A percentile compares a stretch with the other conserved stretches of the same genome.
These are phyloP conservation scores for Solanum neorickii DNA, from an alignment of 257 asterid species.

Conservation along the genomic window DNA sequence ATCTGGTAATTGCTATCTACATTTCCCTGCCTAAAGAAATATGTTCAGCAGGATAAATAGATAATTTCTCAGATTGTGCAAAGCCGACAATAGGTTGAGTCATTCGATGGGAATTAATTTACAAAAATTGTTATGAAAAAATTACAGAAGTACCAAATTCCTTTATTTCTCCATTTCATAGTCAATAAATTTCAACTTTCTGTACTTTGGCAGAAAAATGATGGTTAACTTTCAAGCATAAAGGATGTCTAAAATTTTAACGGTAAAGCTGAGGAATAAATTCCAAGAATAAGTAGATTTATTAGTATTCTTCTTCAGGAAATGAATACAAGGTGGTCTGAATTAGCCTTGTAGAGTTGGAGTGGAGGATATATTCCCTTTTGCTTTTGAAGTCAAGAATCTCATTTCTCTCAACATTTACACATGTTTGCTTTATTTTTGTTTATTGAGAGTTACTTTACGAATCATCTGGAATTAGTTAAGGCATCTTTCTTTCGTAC, in stretches of 20 bases:
- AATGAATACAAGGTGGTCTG: constrained; percentile 16
- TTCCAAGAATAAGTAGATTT: constrained; percentile 7
- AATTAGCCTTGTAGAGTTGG: constrained; percentile 13
- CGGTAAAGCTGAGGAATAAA: constrained; percentile 1
- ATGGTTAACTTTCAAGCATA: not conserved
- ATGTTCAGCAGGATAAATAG: not conserved
- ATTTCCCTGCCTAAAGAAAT: not conserved
- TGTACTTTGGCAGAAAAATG: not conserved
- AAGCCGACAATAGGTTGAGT: not conserved
- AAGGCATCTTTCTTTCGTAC: not conserved
- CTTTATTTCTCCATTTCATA: not conserved
- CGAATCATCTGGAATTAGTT: not conserved
- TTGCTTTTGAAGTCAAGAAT: constrained; percentile 40
- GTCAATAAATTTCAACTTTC: not conserved
- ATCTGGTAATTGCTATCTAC: not conserved
- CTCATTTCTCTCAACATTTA: constrained; percentile 15
- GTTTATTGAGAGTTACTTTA: constrained; percentile 1
- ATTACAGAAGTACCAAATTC: not conserved
- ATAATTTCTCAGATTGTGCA: not conserved
- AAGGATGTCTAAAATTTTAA: not conserved
- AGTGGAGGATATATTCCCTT: constrained; percentile 27
- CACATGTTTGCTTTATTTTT: constrained; percentile 15
- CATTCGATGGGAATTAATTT: not conserved
- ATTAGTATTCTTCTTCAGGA: constrained; percentile 21
- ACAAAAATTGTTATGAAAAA: not conserved